Base-by-base conservation (phyloP, 139 green algal species). In the Tetradesmus obliquus region DNA sequence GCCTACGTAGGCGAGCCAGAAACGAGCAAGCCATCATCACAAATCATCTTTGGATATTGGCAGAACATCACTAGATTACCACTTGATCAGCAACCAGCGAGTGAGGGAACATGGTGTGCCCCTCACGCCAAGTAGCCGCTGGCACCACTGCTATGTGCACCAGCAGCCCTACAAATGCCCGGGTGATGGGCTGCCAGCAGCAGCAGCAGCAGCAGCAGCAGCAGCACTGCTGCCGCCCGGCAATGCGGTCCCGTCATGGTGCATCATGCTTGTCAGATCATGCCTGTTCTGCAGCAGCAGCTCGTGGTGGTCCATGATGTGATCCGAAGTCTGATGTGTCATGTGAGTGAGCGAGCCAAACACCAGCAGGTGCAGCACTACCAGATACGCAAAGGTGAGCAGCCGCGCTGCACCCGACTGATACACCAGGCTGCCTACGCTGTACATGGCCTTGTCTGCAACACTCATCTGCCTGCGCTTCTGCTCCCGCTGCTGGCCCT, bases 351-450 rank as follows among this genome's bases (percentile, higher is more conserved):
- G 89, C n/a, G 58, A 91, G 22, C 62, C 94, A 55, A 99, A 93
- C 22, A 98, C 97, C 58, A 99, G 94, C 24, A 97, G 54, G 90
- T 99, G 98, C 90, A 99, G 94, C 4, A 96, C 17, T 17, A 98
- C 91, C 1, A 97, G 94, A 93, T 99, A 99, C 83, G 94, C 84
- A 66, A 99, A 97, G 7, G 98, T 94, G 82, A 98, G 96, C 45
- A 97, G 84, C 2, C 96, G 93, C 15, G 95, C 96, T 53, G 92
- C 88, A 55, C 89, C 87, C 87, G 92, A 94, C 71, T 94, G 94
- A 88, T 95, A 97, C 57, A 97, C 94, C 60, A 97, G 91, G 91
- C 96, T 93, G 5, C 92, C 91, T 58, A 96, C 91, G 82, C 92
- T 80, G 86, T 94, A 94, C 91, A 95, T 91, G 10, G 88, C 60